These are phyloP conservation scores for Exophiala sideris DNA, from an alignment of 2,329 filamentous ascomycete genomes.

Conservation along the genomic window DNA sequence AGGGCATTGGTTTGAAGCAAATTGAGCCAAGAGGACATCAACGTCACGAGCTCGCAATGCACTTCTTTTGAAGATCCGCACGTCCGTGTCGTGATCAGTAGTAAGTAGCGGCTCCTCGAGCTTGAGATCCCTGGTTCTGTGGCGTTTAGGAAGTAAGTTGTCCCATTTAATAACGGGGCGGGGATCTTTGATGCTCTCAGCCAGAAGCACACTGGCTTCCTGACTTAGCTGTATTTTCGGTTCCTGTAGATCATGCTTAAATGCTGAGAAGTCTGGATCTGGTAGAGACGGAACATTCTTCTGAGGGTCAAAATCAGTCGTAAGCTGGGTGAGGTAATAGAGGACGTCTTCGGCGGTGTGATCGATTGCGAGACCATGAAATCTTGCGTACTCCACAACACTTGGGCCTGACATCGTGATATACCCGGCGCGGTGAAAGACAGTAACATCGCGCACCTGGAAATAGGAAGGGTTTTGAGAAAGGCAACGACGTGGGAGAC, in stretches of 20 bases:
- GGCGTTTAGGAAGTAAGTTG: conserved; percentile 25
- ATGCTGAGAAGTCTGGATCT: conserved; percentile 28
- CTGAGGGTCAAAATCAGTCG: neutral
- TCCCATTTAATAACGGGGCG: conserved; percentile 20
- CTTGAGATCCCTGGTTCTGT: conserved; percentile 34
- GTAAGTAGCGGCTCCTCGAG: conserved; percentile 44
- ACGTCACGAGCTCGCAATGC: neutral
- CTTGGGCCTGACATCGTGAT: conserved; percentile 33
- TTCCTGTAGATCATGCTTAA: conserved; percentile 22
- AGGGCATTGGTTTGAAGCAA: neutral
- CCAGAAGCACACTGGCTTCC: conserved; percentile 32
- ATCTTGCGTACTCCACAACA: conserved; percentile 48
- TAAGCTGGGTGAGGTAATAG: conserved; percentile 11
- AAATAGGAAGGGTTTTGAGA: neutral
- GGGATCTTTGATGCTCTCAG: conserved; percentile 30
- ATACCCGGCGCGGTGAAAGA: too few species aligned
- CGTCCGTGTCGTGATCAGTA: conserved; percentile 45
- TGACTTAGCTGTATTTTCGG: conserved; percentile 37
- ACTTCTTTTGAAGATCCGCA: conserved; percentile 36
- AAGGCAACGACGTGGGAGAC: too few species aligned
- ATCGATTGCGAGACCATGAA: conserved; percentile 41
- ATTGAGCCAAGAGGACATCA: neutral
- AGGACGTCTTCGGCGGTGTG: conserved; percentile 34
- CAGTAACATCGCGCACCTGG: neutral
- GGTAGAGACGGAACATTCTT: conserved; percentile 18